phyloP scores from a whole-genome alignment of 169 alveolate species.

The Plasmodium vivax region DNA sequence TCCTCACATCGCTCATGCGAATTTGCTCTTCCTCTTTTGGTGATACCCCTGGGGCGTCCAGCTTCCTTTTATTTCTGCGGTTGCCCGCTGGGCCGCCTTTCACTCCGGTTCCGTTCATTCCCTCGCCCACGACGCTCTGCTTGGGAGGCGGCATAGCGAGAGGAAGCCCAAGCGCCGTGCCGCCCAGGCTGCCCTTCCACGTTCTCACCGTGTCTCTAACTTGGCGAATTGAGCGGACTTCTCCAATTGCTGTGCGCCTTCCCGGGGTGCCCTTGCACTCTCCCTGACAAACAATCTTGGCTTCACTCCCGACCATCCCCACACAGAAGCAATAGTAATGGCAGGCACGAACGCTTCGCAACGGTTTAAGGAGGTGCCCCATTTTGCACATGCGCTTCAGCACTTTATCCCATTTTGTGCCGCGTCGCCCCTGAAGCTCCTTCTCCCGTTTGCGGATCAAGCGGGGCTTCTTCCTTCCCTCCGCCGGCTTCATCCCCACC shows the following conservation, averaged over 20 bases:
- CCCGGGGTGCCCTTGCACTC: background rate
- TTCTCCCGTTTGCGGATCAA: background rate
- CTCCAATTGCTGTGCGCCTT: background rate
- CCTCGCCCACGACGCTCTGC: background rate
- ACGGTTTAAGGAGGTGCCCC: background rate
- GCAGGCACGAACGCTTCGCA: background rate
- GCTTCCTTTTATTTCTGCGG: background rate
- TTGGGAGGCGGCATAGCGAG: background rate
- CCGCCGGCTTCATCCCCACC: no score
- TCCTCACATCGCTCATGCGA: background rate
- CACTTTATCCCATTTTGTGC: background rate
- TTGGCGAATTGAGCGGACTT: background rate
- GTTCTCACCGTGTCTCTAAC: background rate
- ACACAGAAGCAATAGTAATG: background rate
- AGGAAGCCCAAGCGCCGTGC: background rate
- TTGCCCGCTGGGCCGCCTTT: background rate
- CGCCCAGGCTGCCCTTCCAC: background rate
- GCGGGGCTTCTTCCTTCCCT: background rate
- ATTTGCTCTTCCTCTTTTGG: background rate
- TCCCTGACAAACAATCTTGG: background rate
- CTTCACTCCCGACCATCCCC: background rate
- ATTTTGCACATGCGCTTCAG: conserved; percentile 12
- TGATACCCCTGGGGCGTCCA: background rate
- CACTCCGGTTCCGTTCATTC: background rate
- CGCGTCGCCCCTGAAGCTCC: background rate